Conservation (phyloP, 768 basidiomycete species). For the Leccinum obscurum region DNA sequence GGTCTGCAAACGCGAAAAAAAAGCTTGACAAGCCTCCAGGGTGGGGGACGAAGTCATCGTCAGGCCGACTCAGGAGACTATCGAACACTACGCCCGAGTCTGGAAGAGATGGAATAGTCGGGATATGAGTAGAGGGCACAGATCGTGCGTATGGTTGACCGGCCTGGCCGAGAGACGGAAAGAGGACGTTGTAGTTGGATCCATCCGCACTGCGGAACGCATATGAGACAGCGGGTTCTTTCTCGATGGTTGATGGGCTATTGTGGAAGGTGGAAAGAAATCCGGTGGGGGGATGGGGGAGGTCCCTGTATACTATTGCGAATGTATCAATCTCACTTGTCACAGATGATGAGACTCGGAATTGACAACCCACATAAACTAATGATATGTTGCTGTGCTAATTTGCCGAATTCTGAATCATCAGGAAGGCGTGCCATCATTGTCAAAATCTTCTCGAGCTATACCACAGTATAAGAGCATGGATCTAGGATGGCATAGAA, state of each 20-base stretch:
- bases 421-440: constrained; percentile 55
- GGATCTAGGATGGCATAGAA: constrained; percentile 6
- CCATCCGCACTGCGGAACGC: constrained; percentile 61
- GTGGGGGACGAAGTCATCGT: constrained; percentile 46
- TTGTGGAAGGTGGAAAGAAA: constrained; percentile 41
- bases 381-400: constrained; percentile 52
- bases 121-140: constrained; percentile 49
- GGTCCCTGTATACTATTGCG: constrained; percentile 67
- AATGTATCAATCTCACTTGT: background rate
- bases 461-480: background rate
- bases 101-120: constrained; percentile 51
- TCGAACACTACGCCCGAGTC: constrained; percentile 73
- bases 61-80: constrained; percentile 50
- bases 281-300: constrained; percentile 69
- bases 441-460: constrained; percentile 67
- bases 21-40: constrained; percentile 70
- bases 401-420: constrained; percentile 28
- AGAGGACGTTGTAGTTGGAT: constrained; percentile 55
- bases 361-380: constrained; percentile 49
- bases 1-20: constrained; percentile 78
- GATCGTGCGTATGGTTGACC: constrained; percentile 68
- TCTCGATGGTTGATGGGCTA: background rate
- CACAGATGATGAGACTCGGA: background rate
- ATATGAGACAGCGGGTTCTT: constrained; percentile 38
- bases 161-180: constrained; percentile 57